Percentiles rank a stretch among this genome's conserved stretches.
Evolutionary conservation across 495 filamentous ascomycete species (phyloP).

Genomic region (Aspergillus indologenus): DNA sequence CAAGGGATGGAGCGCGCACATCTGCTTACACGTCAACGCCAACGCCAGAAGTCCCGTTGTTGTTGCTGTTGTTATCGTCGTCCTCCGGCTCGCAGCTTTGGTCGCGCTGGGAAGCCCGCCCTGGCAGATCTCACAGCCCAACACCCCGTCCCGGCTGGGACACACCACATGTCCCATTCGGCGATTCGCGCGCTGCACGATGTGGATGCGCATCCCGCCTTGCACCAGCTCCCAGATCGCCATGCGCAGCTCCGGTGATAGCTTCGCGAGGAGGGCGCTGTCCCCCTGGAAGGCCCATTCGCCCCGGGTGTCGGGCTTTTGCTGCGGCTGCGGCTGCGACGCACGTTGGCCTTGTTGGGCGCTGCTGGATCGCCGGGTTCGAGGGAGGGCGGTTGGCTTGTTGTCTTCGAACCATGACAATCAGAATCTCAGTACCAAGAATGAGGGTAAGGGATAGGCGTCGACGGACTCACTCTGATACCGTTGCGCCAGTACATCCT

Average conservation of each 20-base stretch:
- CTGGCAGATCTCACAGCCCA: conserved; percentile 38
- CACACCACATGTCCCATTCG: conserved; percentile 42
- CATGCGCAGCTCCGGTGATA: conserved; percentile 44
- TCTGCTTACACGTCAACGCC: conserved; percentile 30
- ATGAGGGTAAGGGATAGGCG: not conserved
- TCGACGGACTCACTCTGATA: conserved; percentile 47
- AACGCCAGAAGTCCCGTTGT: conserved; percentile 21
- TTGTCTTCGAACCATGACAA: conserved; percentile 26
- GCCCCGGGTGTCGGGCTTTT: conserved; percentile 8
- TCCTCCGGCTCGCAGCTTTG: no score
- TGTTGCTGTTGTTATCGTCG: no score
- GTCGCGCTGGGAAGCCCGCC: conserved; percentile 25
- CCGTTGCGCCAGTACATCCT: conserved; percentile 46
- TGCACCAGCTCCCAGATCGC: conserved; percentile 46
- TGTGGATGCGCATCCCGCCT: conserved; percentile 36
- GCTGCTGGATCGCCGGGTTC: conserved; percentile 17
- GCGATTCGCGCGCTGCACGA: conserved; percentile 35
- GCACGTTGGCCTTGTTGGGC: conserved; percentile 7
- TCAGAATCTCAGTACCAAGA: no score
- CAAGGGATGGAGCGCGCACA: conserved; percentile 14
- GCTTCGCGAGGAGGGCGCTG: conserved; percentile 35
- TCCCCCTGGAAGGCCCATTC: conserved; percentile 25
- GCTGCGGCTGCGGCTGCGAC: conserved; percentile 8
- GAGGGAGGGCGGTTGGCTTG: conserved; percentile 34
- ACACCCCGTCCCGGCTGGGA: conserved; percentile 20